Evolutionary conservation across 768 basidiomycete genomes (phyloP).

Genomic region (Lentinula guzmanii): DNA sequence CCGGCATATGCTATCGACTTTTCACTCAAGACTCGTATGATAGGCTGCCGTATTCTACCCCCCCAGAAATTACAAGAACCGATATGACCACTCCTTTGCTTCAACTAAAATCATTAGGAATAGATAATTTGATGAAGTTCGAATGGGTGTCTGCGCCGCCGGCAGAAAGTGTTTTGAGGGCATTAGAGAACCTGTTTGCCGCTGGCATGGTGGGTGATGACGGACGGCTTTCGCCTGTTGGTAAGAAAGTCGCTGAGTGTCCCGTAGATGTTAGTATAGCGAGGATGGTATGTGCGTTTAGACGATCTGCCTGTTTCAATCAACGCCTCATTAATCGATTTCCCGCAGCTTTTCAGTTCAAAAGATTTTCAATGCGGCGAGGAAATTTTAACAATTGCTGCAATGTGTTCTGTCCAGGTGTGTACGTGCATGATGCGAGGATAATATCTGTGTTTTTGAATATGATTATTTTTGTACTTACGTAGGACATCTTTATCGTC

Average conservation of each 20-base stretch:
- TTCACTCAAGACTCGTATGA: constrained; percentile 65
- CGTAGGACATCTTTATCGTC: constrained; percentile 84
- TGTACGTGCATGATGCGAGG: constrained; percentile 7
- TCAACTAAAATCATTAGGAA: constrained; percentile 91
- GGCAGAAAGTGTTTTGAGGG: constrained; percentile 76
- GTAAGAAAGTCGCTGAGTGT: constrained; percentile 87
- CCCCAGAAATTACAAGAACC: constrained; percentile 86
- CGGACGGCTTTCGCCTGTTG: constrained; percentile 69
- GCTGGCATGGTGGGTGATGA: constrained; percentile 83
- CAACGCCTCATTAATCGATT: neutral
- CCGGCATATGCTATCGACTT: constrained; percentile 89
- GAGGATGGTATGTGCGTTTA: constrained; percentile 65
- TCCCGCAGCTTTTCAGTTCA: constrained; percentile 72
- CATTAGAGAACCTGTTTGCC: constrained; percentile 75
- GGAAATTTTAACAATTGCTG: constrained; percentile 92
- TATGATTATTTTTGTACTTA: neutral
- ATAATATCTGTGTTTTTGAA: neutral
- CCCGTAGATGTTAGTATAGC: constrained; percentile 91
- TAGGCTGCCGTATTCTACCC: constrained; percentile 60
- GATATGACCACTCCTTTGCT: constrained; percentile 90
- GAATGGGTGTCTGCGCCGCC: constrained; percentile 93
- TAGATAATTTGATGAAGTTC: constrained; percentile 93
- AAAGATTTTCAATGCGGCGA: constrained; percentile 87
- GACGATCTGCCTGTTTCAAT: neutral
- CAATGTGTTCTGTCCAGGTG: constrained; percentile 91